Conservation (phyloP, 495 filamentous ascomycete genomes). For the Hypoxylon intermedium region DNA sequence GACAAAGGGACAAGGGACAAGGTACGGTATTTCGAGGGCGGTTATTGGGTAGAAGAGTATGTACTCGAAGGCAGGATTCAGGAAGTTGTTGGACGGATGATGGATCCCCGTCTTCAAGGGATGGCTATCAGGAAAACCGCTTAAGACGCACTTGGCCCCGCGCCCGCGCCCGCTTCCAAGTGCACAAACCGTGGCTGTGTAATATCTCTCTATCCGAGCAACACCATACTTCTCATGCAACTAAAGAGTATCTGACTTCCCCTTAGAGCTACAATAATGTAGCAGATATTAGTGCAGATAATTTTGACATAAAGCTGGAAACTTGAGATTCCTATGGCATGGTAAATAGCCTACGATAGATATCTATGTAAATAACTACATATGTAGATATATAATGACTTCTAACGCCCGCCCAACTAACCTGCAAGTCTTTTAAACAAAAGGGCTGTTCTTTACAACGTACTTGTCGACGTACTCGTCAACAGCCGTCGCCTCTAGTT, state of each 20-base stretch:
- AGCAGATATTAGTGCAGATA: too few relatives aligned
- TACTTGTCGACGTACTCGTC: conserved; percentile 96
- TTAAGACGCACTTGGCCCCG: too few relatives aligned
- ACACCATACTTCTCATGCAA: background rate
- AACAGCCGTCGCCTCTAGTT: conserved; percentile 79
- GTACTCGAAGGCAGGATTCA: background rate
- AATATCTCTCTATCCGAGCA: too few relatives aligned
- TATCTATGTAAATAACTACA: background rate
- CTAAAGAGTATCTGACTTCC: background rate
- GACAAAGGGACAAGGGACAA: background rate
- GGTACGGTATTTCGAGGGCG: too few relatives aligned
- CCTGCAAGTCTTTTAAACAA: conserved; percentile 47
- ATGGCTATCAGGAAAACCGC: background rate
- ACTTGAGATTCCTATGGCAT: background rate
- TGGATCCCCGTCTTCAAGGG: background rate
- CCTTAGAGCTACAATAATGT: too few relatives aligned
- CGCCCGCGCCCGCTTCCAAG: too few relatives aligned
- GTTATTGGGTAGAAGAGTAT: background rate
- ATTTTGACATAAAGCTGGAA: background rate
- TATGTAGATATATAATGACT: background rate
- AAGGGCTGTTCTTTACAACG: conserved; percentile 66
- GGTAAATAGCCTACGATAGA: too few relatives aligned
- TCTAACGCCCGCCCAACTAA: conserved; percentile 4
- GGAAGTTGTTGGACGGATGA: background rate
- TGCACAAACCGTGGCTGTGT: too few relatives aligned